A percentile compares a stretch with the other conserved stretches of the same genome.
Conservation (phyloP, 1,284 basidiomycete genomes). For the Trichosporon sp. region DNA sequence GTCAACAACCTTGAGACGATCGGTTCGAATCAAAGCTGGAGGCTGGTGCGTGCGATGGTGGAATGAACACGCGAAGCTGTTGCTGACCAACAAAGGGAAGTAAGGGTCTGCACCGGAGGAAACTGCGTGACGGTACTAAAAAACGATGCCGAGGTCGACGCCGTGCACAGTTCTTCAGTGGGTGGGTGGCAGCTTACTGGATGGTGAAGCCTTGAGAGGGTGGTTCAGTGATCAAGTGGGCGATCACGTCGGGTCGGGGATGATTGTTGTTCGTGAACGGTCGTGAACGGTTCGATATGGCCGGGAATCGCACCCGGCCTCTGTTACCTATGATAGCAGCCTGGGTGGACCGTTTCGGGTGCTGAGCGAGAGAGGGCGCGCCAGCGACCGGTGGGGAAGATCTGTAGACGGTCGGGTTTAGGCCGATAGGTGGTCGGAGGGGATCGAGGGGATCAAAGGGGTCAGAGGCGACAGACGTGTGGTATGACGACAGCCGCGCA, state of each 20-base stretch:
- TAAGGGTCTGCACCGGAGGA: neutral
- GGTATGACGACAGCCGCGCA: slow-evolving; percentile 1
- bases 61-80: neutral
- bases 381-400: neutral
- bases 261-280: neutral
- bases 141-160: neutral
- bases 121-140: neutral
- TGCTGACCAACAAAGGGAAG: neutral
- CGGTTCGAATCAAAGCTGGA: neutral
- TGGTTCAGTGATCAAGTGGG: neutral
- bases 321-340: slow-evolving; percentile 1
- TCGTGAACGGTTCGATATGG: slow-evolving; percentile 9
- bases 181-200: neutral
- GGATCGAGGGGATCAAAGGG: neutral
- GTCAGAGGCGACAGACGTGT: neutral
- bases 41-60: neutral
- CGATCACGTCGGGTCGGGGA: neutral
- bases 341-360: neutral
- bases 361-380: neutral
- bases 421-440: neutral
- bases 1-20: neutral
- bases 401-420: neutral
- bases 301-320: slow-evolving; percentile 27
- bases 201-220: neutral
- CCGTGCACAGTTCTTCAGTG: neutral